These are phyloP conservation scores for Candida schatavii DNA, from an alignment of 805 yeast species.

Conservation along the genomic window DNA sequence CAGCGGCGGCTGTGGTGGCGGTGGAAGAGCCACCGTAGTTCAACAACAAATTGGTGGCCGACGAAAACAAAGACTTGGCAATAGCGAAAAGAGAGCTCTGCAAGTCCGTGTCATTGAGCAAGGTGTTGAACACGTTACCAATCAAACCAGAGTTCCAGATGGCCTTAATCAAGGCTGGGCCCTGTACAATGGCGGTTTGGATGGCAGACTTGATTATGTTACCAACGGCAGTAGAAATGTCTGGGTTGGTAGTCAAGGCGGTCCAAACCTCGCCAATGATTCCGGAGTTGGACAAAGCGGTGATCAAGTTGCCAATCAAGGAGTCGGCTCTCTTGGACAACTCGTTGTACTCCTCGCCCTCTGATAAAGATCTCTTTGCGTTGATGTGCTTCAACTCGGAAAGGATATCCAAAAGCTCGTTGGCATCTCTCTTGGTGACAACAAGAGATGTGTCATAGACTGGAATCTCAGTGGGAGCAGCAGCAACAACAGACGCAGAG, in stretches of 20 bases:
- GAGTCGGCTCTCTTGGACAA: slow-evolving; percentile 35
- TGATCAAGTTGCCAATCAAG: slow-evolving; percentile 32
- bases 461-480: slow-evolving; percentile 28
- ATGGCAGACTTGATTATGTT: slow-evolving; percentile 30
- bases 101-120: slow-evolving; percentile 32
- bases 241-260: slow-evolving; percentile 30
- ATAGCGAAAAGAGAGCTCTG: slow-evolving; percentile 30
- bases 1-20: slow-evolving; percentile 13
- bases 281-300: slow-evolving; percentile 38
- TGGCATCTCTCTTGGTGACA: slow-evolving; percentile 34
- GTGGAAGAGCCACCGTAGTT: slow-evolving; percentile 9
- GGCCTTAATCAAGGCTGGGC: slow-evolving; percentile 40
- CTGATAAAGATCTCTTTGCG: slow-evolving; percentile 36
- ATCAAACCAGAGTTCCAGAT: slow-evolving; percentile 41
- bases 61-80: slow-evolving; percentile 31
- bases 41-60: slow-evolving; percentile 27
- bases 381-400: slow-evolving; percentile 31
- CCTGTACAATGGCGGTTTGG: slow-evolving; percentile 33
- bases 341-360: slow-evolving; percentile 23
- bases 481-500: slow-evolving; percentile 32
- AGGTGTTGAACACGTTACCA: slow-evolving; percentile 26
- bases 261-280: slow-evolving; percentile 34
- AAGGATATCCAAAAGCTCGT: slow-evolving; percentile 31
- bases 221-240: slow-evolving; percentile 23
- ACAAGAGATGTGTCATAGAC: slow-evolving; percentile 17